phyloP scores from a whole-genome alignment of 306 rosid genomes.

The Delonix regia region DNA sequence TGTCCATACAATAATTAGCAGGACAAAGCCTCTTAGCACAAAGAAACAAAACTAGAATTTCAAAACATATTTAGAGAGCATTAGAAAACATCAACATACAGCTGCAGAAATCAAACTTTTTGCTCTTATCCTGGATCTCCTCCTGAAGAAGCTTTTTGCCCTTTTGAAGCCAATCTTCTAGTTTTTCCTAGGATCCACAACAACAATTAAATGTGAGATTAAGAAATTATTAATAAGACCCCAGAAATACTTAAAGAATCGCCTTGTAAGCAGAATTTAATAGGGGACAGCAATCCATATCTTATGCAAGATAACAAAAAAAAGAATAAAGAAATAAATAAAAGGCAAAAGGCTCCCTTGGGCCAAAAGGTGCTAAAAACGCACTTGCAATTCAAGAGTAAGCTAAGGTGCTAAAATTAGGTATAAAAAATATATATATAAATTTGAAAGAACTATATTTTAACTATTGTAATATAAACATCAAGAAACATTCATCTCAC shows the following conservation, averaged over 20 bases:
- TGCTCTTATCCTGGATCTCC: constrained; percentile 54
- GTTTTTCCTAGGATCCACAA: constrained; percentile 68
- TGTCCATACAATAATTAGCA: not conserved
- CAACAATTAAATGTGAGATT: constrained; percentile 26
- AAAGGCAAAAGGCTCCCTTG: not conserved
- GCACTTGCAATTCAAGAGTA: not conserved
- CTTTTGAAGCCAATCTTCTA: constrained; percentile 85
- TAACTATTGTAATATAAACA: not conserved
- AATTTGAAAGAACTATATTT: not conserved
- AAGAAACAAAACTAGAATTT: constrained; percentile 11
- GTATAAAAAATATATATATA: not conserved
- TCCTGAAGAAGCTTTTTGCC: constrained; percentile 66
- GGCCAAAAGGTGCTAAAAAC: not conserved
- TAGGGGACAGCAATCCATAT: not conserved
- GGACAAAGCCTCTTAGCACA: constrained; percentile 1
- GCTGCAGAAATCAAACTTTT: constrained; percentile 50
- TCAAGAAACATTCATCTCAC: not conserved
- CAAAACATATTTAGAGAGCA: constrained; percentile 22
- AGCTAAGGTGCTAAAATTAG: not conserved
- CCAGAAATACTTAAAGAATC: not conserved
- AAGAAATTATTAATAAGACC: constrained; percentile 8
- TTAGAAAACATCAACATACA: constrained; percentile 54
- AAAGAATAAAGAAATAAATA: not conserved
- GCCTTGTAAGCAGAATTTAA: constrained; percentile 1
- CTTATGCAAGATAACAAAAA: not conserved